Evolutionary conservation across 805 yeast species (phyloP).

Genomic region (Candida coleopterorum): DNA sequence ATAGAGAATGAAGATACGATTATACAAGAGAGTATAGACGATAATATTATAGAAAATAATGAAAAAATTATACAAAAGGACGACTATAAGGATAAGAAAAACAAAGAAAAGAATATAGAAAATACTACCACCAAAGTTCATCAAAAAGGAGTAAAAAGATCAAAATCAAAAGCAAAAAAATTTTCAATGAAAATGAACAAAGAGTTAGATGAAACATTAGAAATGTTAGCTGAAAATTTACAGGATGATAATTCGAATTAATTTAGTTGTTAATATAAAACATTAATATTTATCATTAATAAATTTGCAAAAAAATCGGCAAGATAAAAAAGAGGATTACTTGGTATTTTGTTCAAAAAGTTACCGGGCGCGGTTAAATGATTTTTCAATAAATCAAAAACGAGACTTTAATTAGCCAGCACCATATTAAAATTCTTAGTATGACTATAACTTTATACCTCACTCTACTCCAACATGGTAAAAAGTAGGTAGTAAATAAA

Average conservation of each 20-base stretch:
- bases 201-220: constrained; percentile 33
- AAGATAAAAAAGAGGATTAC: no score
- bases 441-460: no score
- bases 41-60: neutral
- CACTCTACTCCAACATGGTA: no score
- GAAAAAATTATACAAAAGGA: constrained; percentile 1
- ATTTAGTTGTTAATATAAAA: neutral
- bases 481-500: no score
- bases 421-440: neutral
- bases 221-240: constrained; percentile 36
- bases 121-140: neutral
- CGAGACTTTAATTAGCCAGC: neutral
- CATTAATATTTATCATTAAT: no score
- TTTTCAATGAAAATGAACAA: constrained; percentile 29
- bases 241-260: constrained; percentile 6
- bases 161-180: constrained; percentile 29
- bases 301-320: no score
- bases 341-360: no score
- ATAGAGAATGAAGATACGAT: no score
- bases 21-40: no score
- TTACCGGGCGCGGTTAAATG: no score
- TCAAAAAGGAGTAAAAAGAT: constrained; percentile 3
- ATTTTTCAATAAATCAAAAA: no score
- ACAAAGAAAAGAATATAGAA: neutral
- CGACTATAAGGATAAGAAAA: constrained; percentile 1